Base-by-base conservation (phyloP, 129 eudicot genomes). In the Artemisia argyi region DNA sequence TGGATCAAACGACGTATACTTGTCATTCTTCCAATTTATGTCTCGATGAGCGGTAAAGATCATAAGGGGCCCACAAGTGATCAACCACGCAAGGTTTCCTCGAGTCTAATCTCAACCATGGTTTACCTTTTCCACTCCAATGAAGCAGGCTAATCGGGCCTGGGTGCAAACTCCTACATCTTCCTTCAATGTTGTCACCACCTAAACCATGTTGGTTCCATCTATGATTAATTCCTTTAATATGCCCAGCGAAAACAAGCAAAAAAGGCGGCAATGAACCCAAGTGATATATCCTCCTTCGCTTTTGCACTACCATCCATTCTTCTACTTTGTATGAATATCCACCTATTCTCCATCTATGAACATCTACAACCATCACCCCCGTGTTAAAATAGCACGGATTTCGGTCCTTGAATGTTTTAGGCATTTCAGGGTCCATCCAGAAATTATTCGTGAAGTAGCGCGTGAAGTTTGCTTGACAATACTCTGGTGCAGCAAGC, bases 101-200 rank as follows among this genome's bases (percentile, higher is more conserved):
- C 50, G 84, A 81, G 67, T 82, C 89, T 58, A 85, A 39, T 64
- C 89, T 79, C 69, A 85, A 78, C 89, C 89, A 85, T n/a, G 89
- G 89, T 81, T 85, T 85, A 57, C 89, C 89, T 65, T 85, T 85
- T 20, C 89, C 86, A 49, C 89, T 84, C 88, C 88, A 84, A 81
- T 84, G 88, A 57, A 84, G 85, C 58, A 84, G 75, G 65, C 88
- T 84, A 78, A 85, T 79, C 35, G 86, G 89, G 53, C 89, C 89
- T 16, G 84, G 89, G 73, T 85, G 89, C 77, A 85, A 79, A 56
- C 80, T 73, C 66, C 89, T 78, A 54, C 89, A 85, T 79, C 63
- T 81, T 18, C 89, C 84, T 72, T 84, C 83, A 51, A 81, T 65
- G 58, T 84, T 84, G 65, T 84, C 88, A 44, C 88, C 88, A 26